Evolutionary conservation across 768 basidiomycete species (phyloP), one percentile per base, ranked within the genome.

Genomic region (Calocybe gangraenosa): DNA sequence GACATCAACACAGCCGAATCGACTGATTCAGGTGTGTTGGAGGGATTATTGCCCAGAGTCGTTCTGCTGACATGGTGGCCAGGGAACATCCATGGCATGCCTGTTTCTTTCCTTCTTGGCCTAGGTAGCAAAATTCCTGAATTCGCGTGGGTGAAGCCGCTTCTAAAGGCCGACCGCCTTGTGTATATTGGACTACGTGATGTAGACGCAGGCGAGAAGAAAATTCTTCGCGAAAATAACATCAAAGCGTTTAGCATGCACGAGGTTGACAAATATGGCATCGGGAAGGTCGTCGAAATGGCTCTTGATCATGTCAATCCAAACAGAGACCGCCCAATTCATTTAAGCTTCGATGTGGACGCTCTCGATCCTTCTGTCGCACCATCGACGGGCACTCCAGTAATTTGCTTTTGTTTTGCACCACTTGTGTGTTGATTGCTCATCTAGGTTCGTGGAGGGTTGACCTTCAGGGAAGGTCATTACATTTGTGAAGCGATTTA

Each of bases 71-170:
- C 49, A 21, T 44, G 34, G 40, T 25, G 6, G 7, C 28, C 59
- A 78, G 95, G 95, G 22, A 97, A 98, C 66, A 84, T 99, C 37
- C 96, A 99, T 66, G 96, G 96, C 50, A 97, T 96, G 86, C 96
- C 96, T 17, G 79, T 98, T 35, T 91, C 96, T 4, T 98, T 98
- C 79, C 79, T 99, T 40, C 66, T 78, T 62, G 90, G 65, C 63
- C 77, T 66, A 61, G 85, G 69, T 20, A 58, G 56, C 48, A 50
- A 66, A 45, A 59, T 75, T 9, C 55, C 71, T 14, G 73, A 69
- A 47, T 78, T 71, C 44, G 60, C 66, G 44, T 82, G 68, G 81
- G 73, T 62, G 51, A 80, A 81, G 61, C 82, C 82, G 30, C 58
- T 69, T 19, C 74, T 98, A 28, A 81, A 71, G 61, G 70, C 90